Conservation (phyloP, 192 early-diverging fungal species). For the Entomortierella lignicola region DNA sequence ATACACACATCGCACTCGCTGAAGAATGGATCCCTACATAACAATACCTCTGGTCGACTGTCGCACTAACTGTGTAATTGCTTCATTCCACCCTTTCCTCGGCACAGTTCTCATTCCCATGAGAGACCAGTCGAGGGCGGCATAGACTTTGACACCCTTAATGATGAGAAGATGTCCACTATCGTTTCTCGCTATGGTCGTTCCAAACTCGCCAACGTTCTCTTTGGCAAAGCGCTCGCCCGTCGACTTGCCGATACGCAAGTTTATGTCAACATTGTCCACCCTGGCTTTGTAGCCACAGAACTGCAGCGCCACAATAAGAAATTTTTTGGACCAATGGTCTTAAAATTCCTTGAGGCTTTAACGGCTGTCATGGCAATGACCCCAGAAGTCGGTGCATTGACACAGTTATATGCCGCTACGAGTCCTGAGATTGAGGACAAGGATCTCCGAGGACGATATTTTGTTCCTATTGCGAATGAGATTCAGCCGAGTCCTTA, state of each 20-base stretch:
- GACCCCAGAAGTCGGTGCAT: conserved; percentile 37
- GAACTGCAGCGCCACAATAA: background rate
- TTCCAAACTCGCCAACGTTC: conserved; percentile 65
- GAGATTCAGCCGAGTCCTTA: conserved; percentile 15
- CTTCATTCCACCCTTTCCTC: too few species aligned
- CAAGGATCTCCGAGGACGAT: conserved; percentile 38
- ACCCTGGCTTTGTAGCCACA: conserved; percentile 15
- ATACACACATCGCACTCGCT: too few species aligned
- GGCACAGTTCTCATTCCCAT: background rate
- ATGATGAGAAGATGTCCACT: conserved; percentile 29
- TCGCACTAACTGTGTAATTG: too few species aligned
- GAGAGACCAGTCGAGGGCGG: background rate
- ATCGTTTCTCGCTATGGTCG: conserved; percentile 47
- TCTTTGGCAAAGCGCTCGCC: conserved; percentile 61
- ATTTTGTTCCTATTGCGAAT: conserved; percentile 36
- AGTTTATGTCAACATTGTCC: conserved; percentile 32
- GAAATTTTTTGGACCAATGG: background rate
- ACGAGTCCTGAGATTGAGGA: conserved; percentile 64
- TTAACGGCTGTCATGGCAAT: background rate
- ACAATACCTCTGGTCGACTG: too few species aligned
- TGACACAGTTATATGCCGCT: conserved; percentile 61
- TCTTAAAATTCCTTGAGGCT: background rate
- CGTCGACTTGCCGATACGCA: conserved; percentile 26
- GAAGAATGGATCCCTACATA: too few species aligned
- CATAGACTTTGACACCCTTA: conserved; percentile 48